Conservation (phyloP, 768 basidiomycete genomes). For the Hemileccinum rubropunctum region DNA sequence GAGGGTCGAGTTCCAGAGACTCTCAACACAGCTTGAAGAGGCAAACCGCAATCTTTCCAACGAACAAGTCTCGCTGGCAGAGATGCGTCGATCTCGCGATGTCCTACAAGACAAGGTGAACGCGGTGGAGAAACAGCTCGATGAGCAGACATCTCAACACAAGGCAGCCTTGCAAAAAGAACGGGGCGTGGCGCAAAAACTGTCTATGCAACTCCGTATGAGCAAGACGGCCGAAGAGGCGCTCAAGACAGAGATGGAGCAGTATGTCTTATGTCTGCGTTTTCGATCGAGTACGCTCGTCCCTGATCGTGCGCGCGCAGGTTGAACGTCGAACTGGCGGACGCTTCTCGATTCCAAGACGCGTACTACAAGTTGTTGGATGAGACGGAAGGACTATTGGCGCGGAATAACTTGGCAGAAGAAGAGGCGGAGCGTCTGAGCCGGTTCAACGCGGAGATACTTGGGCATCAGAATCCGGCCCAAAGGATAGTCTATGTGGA, state of each 20-base stretch:
- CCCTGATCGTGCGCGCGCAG: slow-evolving; percentile 25
- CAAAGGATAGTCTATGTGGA: slow-evolving; percentile 90
- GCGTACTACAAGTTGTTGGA: slow-evolving; percentile 66
- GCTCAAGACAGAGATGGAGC: slow-evolving; percentile 63
- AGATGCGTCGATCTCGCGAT: slow-evolving; percentile 19
- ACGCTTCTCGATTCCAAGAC: slow-evolving; percentile 64
- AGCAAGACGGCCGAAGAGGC: slow-evolving; percentile 64
- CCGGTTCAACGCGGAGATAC: slow-evolving; percentile 80
- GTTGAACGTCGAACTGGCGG: slow-evolving; percentile 49
- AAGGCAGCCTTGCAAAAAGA: slow-evolving; percentile 44
- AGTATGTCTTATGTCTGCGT: slow-evolving; percentile 53
- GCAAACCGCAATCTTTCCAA: slow-evolving; percentile 18
- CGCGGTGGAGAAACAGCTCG: slow-evolving; percentile 25
- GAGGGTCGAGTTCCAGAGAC: slow-evolving; percentile 38
- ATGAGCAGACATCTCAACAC: slow-evolving; percentile 33
- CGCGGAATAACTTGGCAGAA: slow-evolving; percentile 74
- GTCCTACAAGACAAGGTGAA: slow-evolving; percentile 27
- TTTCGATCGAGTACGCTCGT: background rate
- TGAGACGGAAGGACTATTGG: slow-evolving; percentile 61
- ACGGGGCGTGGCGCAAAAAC: slow-evolving; percentile 42
- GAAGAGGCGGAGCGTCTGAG: slow-evolving; percentile 75
- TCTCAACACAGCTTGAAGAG: slow-evolving; percentile 36
- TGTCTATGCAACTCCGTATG: slow-evolving; percentile 52
- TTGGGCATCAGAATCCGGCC: slow-evolving; percentile 79
- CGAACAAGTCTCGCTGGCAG: slow-evolving; percentile 20